These are phyloP conservation scores for Antitrichia curtipendula DNA, from an alignment of 225 moss, liverwort and hornwort species.

Conservation along the genomic window DNA sequence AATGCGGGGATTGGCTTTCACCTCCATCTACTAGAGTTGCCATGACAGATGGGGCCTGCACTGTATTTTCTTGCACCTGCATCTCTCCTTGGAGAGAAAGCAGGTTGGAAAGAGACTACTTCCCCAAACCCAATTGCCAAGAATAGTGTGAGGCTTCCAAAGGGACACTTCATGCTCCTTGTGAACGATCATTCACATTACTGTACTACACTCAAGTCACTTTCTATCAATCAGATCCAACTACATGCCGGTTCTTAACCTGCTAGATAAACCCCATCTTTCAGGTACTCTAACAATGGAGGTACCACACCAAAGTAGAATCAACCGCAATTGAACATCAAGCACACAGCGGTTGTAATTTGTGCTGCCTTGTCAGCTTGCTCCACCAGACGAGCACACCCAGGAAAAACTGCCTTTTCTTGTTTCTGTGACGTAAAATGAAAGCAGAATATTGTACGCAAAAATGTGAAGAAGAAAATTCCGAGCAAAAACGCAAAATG, in stretches of 20 bases:
- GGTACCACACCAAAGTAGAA: background rate
- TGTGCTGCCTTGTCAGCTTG: background rate
- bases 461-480: background rate
- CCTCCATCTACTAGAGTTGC: background rate
- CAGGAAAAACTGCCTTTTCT: background rate
- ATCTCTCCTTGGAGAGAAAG: background rate
- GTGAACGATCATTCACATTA: background rate
- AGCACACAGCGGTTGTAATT: background rate
- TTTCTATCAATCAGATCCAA: background rate
- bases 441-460: background rate
- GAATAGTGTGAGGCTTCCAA: background rate
- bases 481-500: background rate
- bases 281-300: background rate
- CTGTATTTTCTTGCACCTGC: background rate
- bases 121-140: background rate
- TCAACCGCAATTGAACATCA: background rate
- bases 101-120: background rate
- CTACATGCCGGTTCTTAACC: background rate
- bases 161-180: background rate
- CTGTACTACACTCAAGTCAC: background rate
- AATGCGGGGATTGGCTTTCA: background rate
- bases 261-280: background rate
- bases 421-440: background rate
- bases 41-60: background rate
- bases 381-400: no score